phyloP scores from a whole-genome alignment of 371 early-diverging fungal species.

The Synchytrium microbalum region DNA sequence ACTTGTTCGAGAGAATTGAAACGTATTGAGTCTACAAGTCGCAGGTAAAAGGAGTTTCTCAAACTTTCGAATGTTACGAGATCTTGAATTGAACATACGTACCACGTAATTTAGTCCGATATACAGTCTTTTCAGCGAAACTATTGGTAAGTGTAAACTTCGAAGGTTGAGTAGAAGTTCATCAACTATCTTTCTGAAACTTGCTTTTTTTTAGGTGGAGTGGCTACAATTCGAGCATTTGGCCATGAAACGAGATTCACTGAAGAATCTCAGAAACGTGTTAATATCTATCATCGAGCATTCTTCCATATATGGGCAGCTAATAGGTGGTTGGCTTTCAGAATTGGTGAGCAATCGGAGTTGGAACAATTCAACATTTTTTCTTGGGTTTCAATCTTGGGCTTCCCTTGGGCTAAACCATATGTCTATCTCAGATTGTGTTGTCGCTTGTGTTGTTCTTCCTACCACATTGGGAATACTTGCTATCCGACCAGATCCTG shows the following conservation, averaged over 20 bases:
- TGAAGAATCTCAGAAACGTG: conserved; percentile 14
- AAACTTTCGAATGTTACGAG: too few relatives aligned
- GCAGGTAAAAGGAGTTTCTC: too few relatives aligned
- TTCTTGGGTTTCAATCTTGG: not conserved
- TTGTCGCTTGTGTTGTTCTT: conserved; percentile 65
- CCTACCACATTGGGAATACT: conserved; percentile 51
- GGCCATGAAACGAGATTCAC: conserved; percentile 30
- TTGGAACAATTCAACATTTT: not conserved
- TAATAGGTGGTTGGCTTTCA: conserved; percentile 83
- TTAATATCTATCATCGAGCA: conserved; percentile 63
- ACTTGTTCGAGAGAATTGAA: conserved; percentile 67
- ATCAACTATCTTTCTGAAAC: not conserved
- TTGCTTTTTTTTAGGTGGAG: conserved; percentile 21
- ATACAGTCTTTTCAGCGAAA: conserved; percentile 72
- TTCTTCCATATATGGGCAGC: conserved; percentile 78
- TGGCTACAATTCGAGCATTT: conserved; percentile 70
- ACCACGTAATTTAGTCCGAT: too few relatives aligned
- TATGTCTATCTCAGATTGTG: too few relatives aligned
- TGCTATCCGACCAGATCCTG: conserved; percentile 51
- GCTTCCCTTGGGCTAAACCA: too few relatives aligned
- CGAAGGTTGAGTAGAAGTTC: not conserved
- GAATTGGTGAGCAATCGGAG: conserved; percentile 50
- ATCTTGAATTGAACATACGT: too few relatives aligned
- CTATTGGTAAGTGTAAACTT: conserved; percentile 28
- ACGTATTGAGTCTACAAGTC: conserved; percentile 67